A percentile compares a stretch with the other conserved stretches of the same genome.
phyloP scores from a whole-genome alignment of 306 rosid species.

The Trichosanthes truncata region DNA sequence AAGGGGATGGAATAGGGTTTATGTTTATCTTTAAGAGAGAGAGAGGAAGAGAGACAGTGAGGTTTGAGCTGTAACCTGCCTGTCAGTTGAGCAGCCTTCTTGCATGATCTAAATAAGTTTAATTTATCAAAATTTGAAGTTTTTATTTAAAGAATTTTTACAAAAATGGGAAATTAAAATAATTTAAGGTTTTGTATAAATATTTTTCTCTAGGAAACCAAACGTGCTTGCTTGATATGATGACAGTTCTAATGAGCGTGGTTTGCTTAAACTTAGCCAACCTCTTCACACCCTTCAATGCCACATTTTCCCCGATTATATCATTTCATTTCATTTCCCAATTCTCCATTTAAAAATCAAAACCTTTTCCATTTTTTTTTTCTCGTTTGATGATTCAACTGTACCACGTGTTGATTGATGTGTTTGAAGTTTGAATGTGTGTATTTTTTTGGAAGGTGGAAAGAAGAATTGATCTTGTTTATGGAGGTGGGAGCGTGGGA shows the following conservation, averaged over 20 bases:
- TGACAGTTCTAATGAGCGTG: conserved; percentile 44
- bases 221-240: conserved; percentile 74
- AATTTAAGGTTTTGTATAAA: neutral
- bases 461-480: conserved; percentile 91
- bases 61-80: conserved; percentile 81
- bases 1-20: conserved; percentile 39
- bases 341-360: neutral
- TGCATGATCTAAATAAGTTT: conserved; percentile 63
- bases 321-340: neutral
- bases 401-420: conserved; percentile 37
- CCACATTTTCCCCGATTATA: conserved; percentile 5
- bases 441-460: conserved; percentile 47
- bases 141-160: neutral
- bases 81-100: conserved; percentile 93
- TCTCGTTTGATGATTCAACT: neutral
- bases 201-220: conserved; percentile 36
- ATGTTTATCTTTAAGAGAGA: conserved; percentile 33
- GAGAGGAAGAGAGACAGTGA: conserved; percentile 14
- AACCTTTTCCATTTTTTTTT: neutral
- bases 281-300: conserved; percentile 35
- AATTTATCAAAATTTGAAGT: neutral
- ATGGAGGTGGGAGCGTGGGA: conserved; percentile 99
- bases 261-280: conserved; percentile 2
- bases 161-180: neutral
- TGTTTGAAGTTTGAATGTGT: conserved; percentile 32